phyloP scores from a whole-genome alignment of 495 filamentous ascomycete species.

The Tuber brumale region DNA sequence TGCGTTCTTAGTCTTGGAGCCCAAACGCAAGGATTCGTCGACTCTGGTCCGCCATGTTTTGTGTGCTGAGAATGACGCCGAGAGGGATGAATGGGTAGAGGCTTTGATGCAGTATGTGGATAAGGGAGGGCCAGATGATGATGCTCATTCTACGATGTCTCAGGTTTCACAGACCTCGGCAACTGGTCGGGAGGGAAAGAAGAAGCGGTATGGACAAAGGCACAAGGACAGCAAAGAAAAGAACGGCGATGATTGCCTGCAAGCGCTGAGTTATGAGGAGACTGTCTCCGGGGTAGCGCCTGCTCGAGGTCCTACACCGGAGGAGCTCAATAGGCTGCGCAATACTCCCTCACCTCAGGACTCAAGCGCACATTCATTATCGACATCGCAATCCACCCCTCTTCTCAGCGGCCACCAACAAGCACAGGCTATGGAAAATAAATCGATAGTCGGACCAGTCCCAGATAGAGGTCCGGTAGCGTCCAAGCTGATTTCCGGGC shows the following conservation, averaged over 20 bases:
- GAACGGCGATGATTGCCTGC: slow-evolving; percentile 53
- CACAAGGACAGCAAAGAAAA: slow-evolving; percentile 46
- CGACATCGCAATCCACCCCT: slow-evolving; percentile 43
- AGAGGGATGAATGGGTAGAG: slow-evolving; percentile 91
- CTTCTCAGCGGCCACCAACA: background rate
- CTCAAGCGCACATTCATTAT: slow-evolving; percentile 34
- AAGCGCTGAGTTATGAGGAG: slow-evolving; percentile 77
- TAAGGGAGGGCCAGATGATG: slow-evolving; percentile 56
- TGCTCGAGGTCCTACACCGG: slow-evolving; percentile 48
- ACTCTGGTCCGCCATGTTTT: slow-evolving; percentile 89
- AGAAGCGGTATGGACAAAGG: slow-evolving; percentile 47
- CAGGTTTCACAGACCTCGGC: slow-evolving; percentile 29
- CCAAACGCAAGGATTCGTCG: slow-evolving; percentile 89
- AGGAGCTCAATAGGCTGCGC: slow-evolving; percentile 36
- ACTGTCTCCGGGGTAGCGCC: slow-evolving; percentile 68
- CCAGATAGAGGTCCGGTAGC: slow-evolving; percentile 28
- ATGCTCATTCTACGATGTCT: slow-evolving; percentile 28
- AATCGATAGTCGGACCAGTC: slow-evolving; percentile 7
- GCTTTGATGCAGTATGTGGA: slow-evolving; percentile 87
- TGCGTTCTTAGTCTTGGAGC: slow-evolving; percentile 89
- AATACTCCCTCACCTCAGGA: slow-evolving; percentile 48
- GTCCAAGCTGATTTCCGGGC: slow-evolving; percentile 69
- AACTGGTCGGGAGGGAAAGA: slow-evolving; percentile 45
- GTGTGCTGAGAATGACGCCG: slow-evolving; percentile 88
- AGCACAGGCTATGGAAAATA: background rate